Conservation (phyloP, 768 basidiomycete genomes). For the Galerina marginata region DNA sequence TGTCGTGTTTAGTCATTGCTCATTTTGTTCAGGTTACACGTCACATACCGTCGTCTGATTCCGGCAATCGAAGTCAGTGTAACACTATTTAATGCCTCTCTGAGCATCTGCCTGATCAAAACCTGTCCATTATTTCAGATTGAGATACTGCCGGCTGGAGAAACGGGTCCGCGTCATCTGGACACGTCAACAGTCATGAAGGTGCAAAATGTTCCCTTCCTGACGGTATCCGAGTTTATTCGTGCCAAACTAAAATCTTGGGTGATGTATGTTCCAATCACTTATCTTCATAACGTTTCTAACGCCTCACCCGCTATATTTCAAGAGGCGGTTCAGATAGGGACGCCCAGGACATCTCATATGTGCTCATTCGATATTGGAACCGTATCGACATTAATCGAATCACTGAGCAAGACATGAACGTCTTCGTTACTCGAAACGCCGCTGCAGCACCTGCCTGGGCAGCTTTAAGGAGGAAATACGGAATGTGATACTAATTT, state of each 20-base stretch:
- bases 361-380: slow-evolving; percentile 77
- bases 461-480: slow-evolving; percentile 76
- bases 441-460: slow-evolving; percentile 71
- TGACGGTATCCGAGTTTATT: slow-evolving; percentile 86
- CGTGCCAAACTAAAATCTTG: slow-evolving; percentile 85
- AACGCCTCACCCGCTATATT: slow-evolving; percentile 20
- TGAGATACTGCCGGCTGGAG: slow-evolving; percentile 83
- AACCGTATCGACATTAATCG: slow-evolving; percentile 85
- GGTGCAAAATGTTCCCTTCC: slow-evolving; percentile 75
- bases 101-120: slow-evolving; percentile 12
- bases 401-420: slow-evolving; percentile 87
- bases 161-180: slow-evolving; percentile 78
- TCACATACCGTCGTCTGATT: slow-evolving; percentile 75
- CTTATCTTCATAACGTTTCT: slow-evolving; percentile 17
- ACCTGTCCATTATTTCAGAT: slow-evolving; percentile 51
- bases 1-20: slow-evolving; percentile 7
- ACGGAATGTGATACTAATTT: slow-evolving; percentile 54
- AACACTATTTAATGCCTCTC: slow-evolving; percentile 6
- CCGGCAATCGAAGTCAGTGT: slow-evolving; percentile 75
- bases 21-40: slow-evolving; percentile 60
- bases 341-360: slow-evolving; percentile 81
- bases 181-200: slow-evolving; percentile 71
- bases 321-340: slow-evolving; percentile 68
- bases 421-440: slow-evolving; percentile 67
- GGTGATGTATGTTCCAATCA: slow-evolving; percentile 64